A percentile compares a stretch with the other conserved stretches of the same genome.
Evolutionary conservation across 306 rosid species (phyloP).

Genomic region (Ziziphus jujuba): DNA sequence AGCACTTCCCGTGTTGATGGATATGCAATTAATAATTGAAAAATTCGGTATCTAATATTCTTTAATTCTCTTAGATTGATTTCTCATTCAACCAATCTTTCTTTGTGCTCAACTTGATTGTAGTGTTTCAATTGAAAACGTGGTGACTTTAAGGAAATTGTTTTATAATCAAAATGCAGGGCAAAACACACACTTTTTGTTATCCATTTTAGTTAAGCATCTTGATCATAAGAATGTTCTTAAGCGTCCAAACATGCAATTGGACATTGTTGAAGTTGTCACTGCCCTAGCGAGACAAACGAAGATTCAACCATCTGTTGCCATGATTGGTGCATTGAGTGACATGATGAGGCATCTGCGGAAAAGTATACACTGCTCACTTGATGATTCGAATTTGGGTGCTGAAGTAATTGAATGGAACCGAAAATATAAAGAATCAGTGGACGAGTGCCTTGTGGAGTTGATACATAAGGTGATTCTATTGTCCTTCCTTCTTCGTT

Average conservation of each 20-base stretch:
- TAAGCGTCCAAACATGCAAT: constrained; percentile 26
- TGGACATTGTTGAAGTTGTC: constrained; percentile 29
- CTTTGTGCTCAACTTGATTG: constrained; percentile 9
- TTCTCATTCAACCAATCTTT: constrained; percentile 3
- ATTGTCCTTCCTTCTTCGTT: not conserved
- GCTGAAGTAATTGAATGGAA: constrained; percentile 27
- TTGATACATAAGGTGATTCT: constrained; percentile 25
- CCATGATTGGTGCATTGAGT: constrained; percentile 59
- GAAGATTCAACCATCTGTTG: constrained; percentile 28
- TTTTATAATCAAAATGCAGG: constrained; percentile 2
- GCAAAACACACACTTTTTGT: constrained; percentile 25
- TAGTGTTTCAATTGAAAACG: not conserved
- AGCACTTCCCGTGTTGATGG: constrained; percentile 53
- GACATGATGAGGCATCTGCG: constrained; percentile 30
- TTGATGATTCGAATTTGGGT: constrained; percentile 35
- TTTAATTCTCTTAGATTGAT: constrained; percentile 14
- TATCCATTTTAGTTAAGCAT: constrained; percentile 33
- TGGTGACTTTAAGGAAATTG: not conserved
- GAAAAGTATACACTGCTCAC: constrained; percentile 34
- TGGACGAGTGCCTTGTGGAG: constrained; percentile 32
- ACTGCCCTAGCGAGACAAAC: constrained; percentile 26
- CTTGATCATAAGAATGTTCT: constrained; percentile 37
- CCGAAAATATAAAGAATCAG: constrained; percentile 18
- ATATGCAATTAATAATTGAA: constrained; percentile 66
- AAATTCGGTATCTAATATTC: constrained; percentile 46